Percentiles rank a stretch among this genome's conserved stretches.
These are phyloP conservation scores for Scheffersomyces lignosus DNA, from an alignment of 805 yeast species.

Conservation along the genomic window DNA sequence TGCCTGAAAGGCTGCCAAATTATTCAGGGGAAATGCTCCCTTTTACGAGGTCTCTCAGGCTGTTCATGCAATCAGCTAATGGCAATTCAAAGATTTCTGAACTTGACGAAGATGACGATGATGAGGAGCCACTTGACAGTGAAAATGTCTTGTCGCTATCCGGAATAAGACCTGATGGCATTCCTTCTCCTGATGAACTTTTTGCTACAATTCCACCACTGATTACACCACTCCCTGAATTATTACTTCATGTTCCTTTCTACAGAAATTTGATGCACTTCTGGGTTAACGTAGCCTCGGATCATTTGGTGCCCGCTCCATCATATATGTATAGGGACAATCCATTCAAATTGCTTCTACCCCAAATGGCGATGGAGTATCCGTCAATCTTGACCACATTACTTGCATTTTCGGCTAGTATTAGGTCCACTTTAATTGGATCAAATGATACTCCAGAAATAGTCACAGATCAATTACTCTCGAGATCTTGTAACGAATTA, in stretches of 20 bases:
- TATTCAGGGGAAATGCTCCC: conserved; percentile 9
- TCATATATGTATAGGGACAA: conserved; percentile 52
- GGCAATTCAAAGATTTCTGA: not conserved
- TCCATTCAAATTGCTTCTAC: conserved; percentile 66
- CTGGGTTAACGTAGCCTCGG: conserved; percentile 61
- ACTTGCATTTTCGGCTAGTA: conserved; percentile 43
- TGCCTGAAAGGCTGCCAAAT: conserved; percentile 16
- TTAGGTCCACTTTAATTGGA: conserved; percentile 26
- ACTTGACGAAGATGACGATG: conserved; percentile 2
- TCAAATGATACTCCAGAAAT: conserved; percentile 27
- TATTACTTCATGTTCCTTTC: conserved; percentile 56
- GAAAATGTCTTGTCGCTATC: not conserved
- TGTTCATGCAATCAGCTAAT: not conserved
- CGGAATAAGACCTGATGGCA: not conserved
- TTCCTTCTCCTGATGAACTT: conserved; percentile 10
- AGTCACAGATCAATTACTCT: conserved; percentile 52
- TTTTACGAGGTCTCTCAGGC: conserved; percentile 1
- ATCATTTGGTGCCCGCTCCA: conserved; percentile 66
- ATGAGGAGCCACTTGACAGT: not conserved
- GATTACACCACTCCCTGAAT: conserved; percentile 52
- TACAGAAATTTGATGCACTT: conserved; percentile 64
- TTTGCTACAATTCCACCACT: conserved; percentile 30
- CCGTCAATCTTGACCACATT: conserved; percentile 58
- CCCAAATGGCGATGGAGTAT: conserved; percentile 63
- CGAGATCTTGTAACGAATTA: conserved; percentile 59